Percentiles rank a stretch among this genome's conserved stretches.
Conservation (phyloP, 208 protist species). For the Leishmania guyanensis region DNA sequence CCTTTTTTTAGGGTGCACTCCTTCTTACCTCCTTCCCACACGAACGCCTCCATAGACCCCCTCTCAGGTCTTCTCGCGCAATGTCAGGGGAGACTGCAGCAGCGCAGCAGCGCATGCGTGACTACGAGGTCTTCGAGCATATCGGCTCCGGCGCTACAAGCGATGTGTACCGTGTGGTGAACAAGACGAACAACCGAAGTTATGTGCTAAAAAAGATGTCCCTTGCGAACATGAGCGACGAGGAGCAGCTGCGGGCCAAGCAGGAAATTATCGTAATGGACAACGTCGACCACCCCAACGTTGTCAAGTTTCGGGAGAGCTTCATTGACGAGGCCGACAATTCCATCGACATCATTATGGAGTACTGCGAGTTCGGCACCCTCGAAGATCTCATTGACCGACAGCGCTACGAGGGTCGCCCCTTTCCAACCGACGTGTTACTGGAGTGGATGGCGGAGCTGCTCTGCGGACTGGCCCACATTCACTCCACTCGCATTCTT, state of each 20-base stretch:
- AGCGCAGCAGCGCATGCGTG: slow-evolving; percentile 42
- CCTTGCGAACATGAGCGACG: slow-evolving; percentile 67
- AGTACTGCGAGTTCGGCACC: slow-evolving; percentile 84
- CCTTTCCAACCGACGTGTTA: slow-evolving; percentile 72
- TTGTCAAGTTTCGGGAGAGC: slow-evolving; percentile 89
- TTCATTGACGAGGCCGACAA: slow-evolving; percentile 56
- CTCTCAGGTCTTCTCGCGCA: not conserved
- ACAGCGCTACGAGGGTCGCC: slow-evolving; percentile 58
- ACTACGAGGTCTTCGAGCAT: slow-evolving; percentile 70
- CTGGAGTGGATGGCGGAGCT: slow-evolving; percentile 92
- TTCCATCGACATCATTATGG: slow-evolving; percentile 91
- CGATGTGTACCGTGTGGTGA: slow-evolving; percentile 72
- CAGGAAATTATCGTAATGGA: slow-evolving; percentile 92
- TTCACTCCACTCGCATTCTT: slow-evolving; percentile 87
- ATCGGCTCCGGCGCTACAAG: slow-evolving; percentile 70
- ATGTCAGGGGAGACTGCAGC: slow-evolving; percentile 11
- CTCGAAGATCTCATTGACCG: slow-evolving; percentile 89
- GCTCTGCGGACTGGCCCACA: slow-evolving; percentile 80
- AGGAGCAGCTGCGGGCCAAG: slow-evolving; percentile 66
- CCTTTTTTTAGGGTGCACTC: not conserved
- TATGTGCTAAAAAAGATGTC: slow-evolving; percentile 91
- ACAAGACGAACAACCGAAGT: slow-evolving; percentile 45
- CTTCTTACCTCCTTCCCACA: not conserved
- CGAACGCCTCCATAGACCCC: not conserved
- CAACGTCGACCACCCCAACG: slow-evolving; percentile 87